These are phyloP conservation scores for Pyrenophora graminea DNA, from an alignment of 2,329 filamentous ascomycete genomes.

Conservation along the genomic window DNA sequence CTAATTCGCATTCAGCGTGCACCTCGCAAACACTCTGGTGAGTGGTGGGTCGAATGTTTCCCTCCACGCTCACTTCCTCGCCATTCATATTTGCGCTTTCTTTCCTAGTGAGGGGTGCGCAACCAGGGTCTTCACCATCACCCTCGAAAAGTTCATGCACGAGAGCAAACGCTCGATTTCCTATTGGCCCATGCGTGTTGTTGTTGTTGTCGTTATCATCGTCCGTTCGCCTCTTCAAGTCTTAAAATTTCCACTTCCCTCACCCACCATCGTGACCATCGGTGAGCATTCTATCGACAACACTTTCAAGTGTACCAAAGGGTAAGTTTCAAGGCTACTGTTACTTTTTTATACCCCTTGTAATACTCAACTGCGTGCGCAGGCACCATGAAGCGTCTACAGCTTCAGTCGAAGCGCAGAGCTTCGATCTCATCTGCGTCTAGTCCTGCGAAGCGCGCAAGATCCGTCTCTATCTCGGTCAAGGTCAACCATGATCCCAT, in stretches of 20 bases:
- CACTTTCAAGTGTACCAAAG: no score
- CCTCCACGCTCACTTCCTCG: not conserved
- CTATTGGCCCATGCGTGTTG: no score
- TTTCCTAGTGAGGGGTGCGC: not conserved
- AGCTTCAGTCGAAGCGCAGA: slow-evolving; percentile 2
- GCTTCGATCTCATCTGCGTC: slow-evolving; percentile 1
- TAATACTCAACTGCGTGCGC: no score
- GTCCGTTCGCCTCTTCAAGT: no score
- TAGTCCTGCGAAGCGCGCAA: not conserved
- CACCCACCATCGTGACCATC: no score
- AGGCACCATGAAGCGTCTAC: not conserved
- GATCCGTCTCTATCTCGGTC: not conserved
- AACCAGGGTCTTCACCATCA: not conserved
- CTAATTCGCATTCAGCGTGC: not conserved
- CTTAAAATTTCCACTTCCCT: no score
- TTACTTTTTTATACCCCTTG: no score
- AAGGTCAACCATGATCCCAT: not conserved
- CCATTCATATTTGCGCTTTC: not conserved
- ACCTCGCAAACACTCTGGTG: slow-evolving; percentile 1
- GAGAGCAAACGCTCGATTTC: no score
- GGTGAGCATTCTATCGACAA: no score
- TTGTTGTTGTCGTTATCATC: no score
- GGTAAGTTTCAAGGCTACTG: not conserved
- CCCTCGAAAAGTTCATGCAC: not conserved
- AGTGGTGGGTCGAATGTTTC: slow-evolving; percentile 1